phyloP scores from a whole-genome alignment of 176 grass and related monocot genomes.

The Oryza nivara region DNA sequence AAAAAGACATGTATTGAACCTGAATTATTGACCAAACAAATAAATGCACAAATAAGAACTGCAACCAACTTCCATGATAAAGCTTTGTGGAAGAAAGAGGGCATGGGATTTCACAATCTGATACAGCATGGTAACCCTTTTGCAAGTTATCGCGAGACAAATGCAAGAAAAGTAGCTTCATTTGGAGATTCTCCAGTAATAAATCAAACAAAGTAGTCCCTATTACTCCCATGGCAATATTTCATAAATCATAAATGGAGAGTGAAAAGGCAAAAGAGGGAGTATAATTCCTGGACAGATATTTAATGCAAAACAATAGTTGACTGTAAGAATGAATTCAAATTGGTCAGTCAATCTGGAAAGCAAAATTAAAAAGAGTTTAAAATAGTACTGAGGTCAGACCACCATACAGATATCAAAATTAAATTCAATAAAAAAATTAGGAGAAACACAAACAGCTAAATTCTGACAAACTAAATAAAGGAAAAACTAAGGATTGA shows the following conservation, averaged over 20 bases:
- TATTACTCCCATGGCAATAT: not conserved
- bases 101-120: slow-evolving; percentile 1
- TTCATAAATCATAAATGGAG: not conserved
- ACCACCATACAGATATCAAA: not conserved
- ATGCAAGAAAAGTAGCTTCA: slow-evolving; percentile 9
- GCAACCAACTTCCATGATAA: not conserved
- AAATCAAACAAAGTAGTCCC: not conserved
- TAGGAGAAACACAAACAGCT: not conserved
- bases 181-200: not conserved
- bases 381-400: not conserved
- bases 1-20: not conserved
- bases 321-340: not conserved
- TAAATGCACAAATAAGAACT: slow-evolving; percentile 1
- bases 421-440: not conserved
- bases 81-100: not conserved
- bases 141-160: slow-evolving; percentile 2
- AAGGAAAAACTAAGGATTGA: not conserved
- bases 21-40: slow-evolving; percentile 33
- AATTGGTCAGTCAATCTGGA: not conserved
- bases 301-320: not conserved
- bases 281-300: not conserved
- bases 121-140: not conserved
- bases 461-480: not conserved
- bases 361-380: not conserved
- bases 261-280: not conserved